Base-by-base conservation (phyloP, 129 eudicot genomes). In the Tanacetum coccineum region DNA sequence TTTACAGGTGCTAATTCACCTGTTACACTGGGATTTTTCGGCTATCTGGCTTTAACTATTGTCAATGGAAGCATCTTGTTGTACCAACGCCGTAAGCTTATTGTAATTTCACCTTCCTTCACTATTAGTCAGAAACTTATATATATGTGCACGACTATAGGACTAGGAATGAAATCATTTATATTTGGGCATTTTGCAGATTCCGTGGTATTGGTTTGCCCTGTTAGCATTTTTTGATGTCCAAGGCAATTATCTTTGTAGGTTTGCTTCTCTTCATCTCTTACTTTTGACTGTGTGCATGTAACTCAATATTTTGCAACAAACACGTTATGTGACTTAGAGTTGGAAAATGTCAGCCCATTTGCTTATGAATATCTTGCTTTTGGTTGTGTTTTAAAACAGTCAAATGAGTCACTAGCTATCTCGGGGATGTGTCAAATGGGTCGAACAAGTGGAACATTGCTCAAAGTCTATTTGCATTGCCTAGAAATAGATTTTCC, bases 171-270 rank as follows among this genome's bases (percentile, higher is more conserved):
- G 6, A 62, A 14, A 47, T 47, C 11, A 25, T 42, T 2, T 42
- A 2, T 4, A 2, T 60, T 51, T 8, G 4, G 17, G n/a, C 13
- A 13, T 57, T 65, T 70, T 58, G 72, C 77, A 71, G 81, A 66
- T 71, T 49, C 57, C 73, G 6, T 77, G 81, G 81, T 71, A 77
- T 71, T 77, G 72, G 81, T 77, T 70, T 64, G 81, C 81, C 18
- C 78, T 80, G 55, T 74, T 91, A 63, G 91, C 85, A 57, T 85
- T 88, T 78, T 76, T 86, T 50, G 98, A 91, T 77, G 96, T 88
- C 68, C 98, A 91, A 20, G 95, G 96, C 57, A 88, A 80, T 73
- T 91, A 76, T 80, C 85, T 92, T 68, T 78, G 95, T 92, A 78
- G 80, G 95, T 68, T 73, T 63, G 65, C 71, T 22, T 73, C 64